Percentiles rank a stretch among this genome's conserved stretches.
Evolutionary conservation across 1,139 yeast species (phyloP).

Genomic region (Pichia sp.): DNA sequence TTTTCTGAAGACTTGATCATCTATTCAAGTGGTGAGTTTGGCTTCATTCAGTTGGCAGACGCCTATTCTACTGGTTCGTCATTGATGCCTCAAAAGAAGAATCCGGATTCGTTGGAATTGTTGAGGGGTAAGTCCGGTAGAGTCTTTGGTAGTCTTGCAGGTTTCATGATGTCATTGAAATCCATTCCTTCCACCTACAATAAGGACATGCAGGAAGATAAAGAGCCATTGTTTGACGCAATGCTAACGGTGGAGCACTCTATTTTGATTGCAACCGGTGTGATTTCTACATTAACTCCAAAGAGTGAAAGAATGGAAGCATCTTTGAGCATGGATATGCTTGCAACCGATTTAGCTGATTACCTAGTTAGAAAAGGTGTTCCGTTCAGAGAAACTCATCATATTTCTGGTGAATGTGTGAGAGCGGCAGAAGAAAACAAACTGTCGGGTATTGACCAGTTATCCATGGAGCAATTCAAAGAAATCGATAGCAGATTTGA

Average conservation of each 20-base stretch:
- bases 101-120: constrained; percentile 92
- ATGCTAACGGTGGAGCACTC: constrained; percentile 90
- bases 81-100: constrained; percentile 98
- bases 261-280: constrained; percentile 91
- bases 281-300: constrained; percentile 76
- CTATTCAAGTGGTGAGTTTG: constrained; percentile 96
- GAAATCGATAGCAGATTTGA: constrained; percentile 75
- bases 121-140: constrained; percentile 97
- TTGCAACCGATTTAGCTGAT: constrained; percentile 97
- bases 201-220: constrained; percentile 98
- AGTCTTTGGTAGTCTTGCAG: constrained; percentile 90
- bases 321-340: constrained; percentile 97
- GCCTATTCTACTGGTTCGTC: constrained; percentile 98
- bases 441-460: constrained; percentile 75
- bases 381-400: constrained; percentile 98
- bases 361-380: constrained; percentile 96
- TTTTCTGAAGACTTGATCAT: constrained; percentile 92
- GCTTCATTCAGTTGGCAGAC: constrained; percentile 87
- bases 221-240: constrained; percentile 93
- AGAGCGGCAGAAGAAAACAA: constrained; percentile 76
- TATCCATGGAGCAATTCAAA: constrained; percentile 72
- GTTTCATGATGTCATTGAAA: constrained; percentile 92
- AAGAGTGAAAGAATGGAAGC: constrained; percentile 71
- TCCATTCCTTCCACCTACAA: constrained; percentile 96
- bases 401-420: constrained; percentile 96